Percentiles rank a stretch among this genome's conserved stretches.
Evolutionary conservation across 2,329 filamentous ascomycete genomes (phyloP).

Genomic region (Colletotrichum nymphaeae): DNA sequence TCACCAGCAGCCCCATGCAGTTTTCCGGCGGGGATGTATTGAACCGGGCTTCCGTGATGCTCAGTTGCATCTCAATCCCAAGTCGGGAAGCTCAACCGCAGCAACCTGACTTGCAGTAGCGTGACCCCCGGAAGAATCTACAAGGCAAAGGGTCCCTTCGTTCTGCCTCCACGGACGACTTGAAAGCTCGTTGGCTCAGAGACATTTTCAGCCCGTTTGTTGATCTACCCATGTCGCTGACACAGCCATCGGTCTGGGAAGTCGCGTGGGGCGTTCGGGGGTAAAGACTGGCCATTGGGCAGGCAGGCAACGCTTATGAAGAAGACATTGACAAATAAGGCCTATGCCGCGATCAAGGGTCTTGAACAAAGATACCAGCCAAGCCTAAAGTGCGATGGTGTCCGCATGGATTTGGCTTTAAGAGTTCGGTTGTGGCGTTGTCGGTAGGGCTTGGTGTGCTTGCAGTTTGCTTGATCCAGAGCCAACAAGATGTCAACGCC

Average conservation of each 20-base stretch:
- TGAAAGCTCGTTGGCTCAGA: constrained; percentile 9
- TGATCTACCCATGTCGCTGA: constrained; percentile 5
- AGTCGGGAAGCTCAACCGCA: constrained; percentile 2
- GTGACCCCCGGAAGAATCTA: neutral
- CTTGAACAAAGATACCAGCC: neutral
- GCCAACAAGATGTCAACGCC: neutral
- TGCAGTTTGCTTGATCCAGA: neutral
- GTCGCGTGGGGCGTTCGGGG: neutral
- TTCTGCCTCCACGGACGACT: neutral
- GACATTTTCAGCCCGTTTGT: neutral
- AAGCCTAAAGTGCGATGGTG: neutral
- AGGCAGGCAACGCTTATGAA: neutral
- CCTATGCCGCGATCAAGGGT: neutral
- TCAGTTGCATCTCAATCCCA: neutral
- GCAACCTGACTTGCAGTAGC: neutral
- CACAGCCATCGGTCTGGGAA: neutral
- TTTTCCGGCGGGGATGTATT: constrained; percentile 2
- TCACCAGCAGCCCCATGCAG: constrained; percentile 7
- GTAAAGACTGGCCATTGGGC: neutral
- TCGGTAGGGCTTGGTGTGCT: constrained; percentile 4
- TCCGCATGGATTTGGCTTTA: neutral
- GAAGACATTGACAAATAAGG: constrained; percentile 16
- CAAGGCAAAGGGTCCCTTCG: neutral
- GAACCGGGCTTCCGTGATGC: neutral
- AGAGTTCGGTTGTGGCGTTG: constrained; percentile 15